Evolutionary conservation across 257 asterid species (phyloP).

Genomic region (Vinca minor): DNA sequence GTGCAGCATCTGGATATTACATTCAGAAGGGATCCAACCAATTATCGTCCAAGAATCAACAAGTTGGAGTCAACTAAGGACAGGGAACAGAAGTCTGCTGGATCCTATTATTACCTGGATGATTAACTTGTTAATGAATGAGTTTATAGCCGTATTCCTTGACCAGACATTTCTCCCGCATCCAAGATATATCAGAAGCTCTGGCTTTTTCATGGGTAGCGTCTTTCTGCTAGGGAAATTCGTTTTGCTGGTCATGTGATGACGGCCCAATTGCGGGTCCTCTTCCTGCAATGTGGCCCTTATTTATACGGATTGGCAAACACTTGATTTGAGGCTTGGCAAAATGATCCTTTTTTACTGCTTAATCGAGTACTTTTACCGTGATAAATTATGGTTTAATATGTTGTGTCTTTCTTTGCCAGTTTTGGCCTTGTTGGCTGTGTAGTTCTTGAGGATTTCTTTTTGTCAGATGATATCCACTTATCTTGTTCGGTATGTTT

Average conservation of each 20-base stretch:
- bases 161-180: neutral
- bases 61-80: slow-evolving; percentile 93
- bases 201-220: neutral
- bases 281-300: neutral
- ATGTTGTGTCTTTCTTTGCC: neutral
- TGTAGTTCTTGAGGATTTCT: neutral
- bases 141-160: neutral
- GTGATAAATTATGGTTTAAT: neutral
- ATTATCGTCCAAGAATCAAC: slow-evolving; percentile 91
- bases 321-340: neutral
- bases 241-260: neutral
- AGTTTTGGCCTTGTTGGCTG: slow-evolving; percentile 14
- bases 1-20: slow-evolving; percentile 93
- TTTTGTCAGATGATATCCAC: neutral
- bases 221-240: neutral
- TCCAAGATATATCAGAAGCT: slow-evolving; percentile 7
- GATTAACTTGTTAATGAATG: slow-evolving; percentile 32
- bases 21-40: slow-evolving; percentile 94
- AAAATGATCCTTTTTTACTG: neutral
- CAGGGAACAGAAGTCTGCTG: slow-evolving; percentile 91
- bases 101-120: slow-evolving; percentile 86
- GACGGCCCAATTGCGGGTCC: neutral
- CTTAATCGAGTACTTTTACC: neutral
- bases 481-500: too few relatives aligned
- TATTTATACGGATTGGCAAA: neutral